Conservation (phyloP, 768 basidiomycete genomes). For the Neoboletus magnificus region DNA sequence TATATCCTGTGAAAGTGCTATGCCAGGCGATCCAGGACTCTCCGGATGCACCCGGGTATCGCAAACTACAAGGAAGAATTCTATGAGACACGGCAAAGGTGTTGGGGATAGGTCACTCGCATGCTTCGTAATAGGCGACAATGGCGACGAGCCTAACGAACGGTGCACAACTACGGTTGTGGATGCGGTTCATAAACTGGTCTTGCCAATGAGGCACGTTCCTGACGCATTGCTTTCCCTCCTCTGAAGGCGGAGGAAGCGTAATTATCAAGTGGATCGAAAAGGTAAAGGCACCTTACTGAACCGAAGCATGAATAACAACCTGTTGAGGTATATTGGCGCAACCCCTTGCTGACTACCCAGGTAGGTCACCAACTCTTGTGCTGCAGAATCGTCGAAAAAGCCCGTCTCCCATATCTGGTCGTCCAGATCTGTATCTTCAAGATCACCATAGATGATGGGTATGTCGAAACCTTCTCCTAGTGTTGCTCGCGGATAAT, state of each 20-base stretch:
- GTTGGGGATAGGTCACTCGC: constrained; percentile 1
- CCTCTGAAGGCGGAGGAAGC: no score
- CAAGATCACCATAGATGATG: neutral
- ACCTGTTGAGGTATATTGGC: constrained; percentile 17
- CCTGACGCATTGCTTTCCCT: no score
- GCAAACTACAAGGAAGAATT: constrained; percentile 1
- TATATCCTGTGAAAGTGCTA: neutral
- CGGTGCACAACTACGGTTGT: constrained; percentile 5
- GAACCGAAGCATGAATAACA: no score
- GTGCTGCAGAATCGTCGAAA: constrained; percentile 19
- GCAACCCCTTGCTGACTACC: constrained; percentile 13
- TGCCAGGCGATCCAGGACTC: neutral
- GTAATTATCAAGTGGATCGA: no score
- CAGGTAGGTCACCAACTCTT: constrained; percentile 11
- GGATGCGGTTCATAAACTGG: constrained; percentile 11
- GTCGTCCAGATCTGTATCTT: constrained; percentile 3
- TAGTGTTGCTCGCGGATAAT: constrained; percentile 16
- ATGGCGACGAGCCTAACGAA: constrained; percentile 22
- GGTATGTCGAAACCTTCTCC: no score
- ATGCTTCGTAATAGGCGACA: constrained; percentile 21
- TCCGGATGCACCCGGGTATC: neutral
- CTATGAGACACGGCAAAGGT: no score
- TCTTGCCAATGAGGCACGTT: no score
- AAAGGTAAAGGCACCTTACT: no score
- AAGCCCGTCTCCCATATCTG: constrained; percentile 21